phyloP scores from a whole-genome alignment of 495 filamentous ascomycete species.

The Hypoxylon lenormandii region DNA sequence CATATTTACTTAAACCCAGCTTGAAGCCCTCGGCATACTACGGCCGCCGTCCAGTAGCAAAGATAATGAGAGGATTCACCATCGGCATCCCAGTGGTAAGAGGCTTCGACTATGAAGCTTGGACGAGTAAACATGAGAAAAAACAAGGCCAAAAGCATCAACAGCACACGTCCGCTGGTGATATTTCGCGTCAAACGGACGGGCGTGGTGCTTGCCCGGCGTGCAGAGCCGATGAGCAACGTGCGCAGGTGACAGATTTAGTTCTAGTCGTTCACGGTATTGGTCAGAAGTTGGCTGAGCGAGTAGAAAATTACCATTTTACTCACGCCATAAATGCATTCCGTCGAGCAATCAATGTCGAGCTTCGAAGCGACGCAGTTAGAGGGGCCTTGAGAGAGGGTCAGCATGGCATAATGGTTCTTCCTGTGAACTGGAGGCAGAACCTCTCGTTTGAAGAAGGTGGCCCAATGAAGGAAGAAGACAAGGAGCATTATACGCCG shows the following conservation, averaged over 20 bases:
- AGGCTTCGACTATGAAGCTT: slow-evolving; percentile 81
- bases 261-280: slow-evolving; percentile 94
- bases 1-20: slow-evolving; percentile 83
- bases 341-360: slow-evolving; percentile 85
- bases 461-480: slow-evolving; percentile 62
- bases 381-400: slow-evolving; percentile 77
- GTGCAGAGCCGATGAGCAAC: slow-evolving; percentile 68
- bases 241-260: slow-evolving; percentile 83
- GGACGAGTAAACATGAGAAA: slow-evolving; percentile 76
- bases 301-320: slow-evolving; percentile 95
- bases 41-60: slow-evolving; percentile 78
- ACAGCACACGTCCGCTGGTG: slow-evolving; percentile 48
- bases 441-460: slow-evolving; percentile 85
- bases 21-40: slow-evolving; percentile 83
- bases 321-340: slow-evolving; percentile 94
- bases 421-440: slow-evolving; percentile 85
- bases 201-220: slow-evolving; percentile 60
- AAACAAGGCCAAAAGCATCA: slow-evolving; percentile 50
- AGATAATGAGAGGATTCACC: slow-evolving; percentile 83
- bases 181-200: slow-evolving; percentile 45
- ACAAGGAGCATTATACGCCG: slow-evolving; percentile 62
- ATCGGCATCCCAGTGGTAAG: slow-evolving; percentile 88
- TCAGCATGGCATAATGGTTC: slow-evolving; percentile 68
- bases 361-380: slow-evolving; percentile 79
- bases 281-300: slow-evolving; percentile 94